phyloP scores from a whole-genome alignment of 495 filamentous ascomycete species.

The Hypoxylon crocopeplum region DNA sequence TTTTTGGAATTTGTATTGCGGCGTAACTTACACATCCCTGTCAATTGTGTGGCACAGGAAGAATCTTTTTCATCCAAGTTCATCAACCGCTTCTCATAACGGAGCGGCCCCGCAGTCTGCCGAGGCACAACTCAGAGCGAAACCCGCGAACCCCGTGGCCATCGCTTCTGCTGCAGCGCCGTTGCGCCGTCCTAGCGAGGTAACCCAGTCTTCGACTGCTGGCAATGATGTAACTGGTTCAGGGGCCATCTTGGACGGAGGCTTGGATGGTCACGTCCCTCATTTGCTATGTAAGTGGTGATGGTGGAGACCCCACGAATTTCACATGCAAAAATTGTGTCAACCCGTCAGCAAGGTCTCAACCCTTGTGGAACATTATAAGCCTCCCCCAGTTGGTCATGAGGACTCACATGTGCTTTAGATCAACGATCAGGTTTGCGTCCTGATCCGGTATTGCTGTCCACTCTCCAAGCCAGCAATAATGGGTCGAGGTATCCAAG shows the following conservation, averaged over 20 bases:
- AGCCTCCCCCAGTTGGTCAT: slow-evolving; percentile 15
- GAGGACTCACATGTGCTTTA: slow-evolving; percentile 42
- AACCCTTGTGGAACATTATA: slow-evolving; percentile 22
- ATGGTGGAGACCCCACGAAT: slow-evolving; percentile 18
- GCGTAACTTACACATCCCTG: slow-evolving; percentile 36
- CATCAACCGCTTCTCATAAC: slow-evolving; percentile 26
- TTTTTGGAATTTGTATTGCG: slow-evolving; percentile 21
- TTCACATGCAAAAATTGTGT: slow-evolving; percentile 35
- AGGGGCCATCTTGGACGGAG: slow-evolving; percentile 35
- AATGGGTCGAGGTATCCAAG: slow-evolving; percentile 43
- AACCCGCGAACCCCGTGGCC: slow-evolving; percentile 41
- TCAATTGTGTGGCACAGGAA: slow-evolving; percentile 44
- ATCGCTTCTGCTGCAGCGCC: slow-evolving; percentile 37
- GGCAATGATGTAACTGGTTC: slow-evolving; percentile 39
- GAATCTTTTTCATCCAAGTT: slow-evolving; percentile 44
- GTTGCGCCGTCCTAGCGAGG: slow-evolving; percentile 37
- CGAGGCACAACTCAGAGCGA: slow-evolving; percentile 50
- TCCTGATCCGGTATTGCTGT: slow-evolving; percentile 35
- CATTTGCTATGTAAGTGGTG: slow-evolving; percentile 65
- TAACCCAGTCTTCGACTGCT: slow-evolving; percentile 39
- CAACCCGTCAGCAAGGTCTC: slow-evolving; percentile 20
- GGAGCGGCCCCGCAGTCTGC: slow-evolving; percentile 38
- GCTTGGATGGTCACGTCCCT: slow-evolving; percentile 57
- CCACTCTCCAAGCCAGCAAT: slow-evolving; percentile 35
- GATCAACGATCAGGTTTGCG: slow-evolving; percentile 45